Conservation (phyloP, 257 asterid species). For the Coffea canephora region DNA sequence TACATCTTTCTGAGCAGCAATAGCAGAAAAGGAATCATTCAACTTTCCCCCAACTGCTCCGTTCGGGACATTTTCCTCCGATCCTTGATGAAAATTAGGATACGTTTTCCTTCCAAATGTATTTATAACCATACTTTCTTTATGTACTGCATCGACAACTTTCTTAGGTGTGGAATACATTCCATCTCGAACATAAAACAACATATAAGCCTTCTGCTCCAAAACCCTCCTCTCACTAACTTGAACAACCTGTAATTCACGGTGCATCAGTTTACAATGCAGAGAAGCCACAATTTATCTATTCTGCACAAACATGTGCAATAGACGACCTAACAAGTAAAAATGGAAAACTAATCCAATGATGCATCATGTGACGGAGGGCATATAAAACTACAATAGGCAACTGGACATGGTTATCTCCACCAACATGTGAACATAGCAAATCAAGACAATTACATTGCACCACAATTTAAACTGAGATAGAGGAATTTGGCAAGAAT, state of each 20-base stretch:
- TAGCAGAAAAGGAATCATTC: conserved; percentile 27
- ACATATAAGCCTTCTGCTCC: conserved; percentile 94
- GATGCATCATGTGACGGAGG: conserved; percentile 2
- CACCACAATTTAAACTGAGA: not conserved
- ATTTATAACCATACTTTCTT: conserved; percentile 42
- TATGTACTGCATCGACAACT: conserved; percentile 37
- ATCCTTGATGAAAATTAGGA: conserved; percentile 37
- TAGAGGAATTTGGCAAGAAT: not conserved
- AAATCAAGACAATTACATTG: not conserved
- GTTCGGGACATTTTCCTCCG: conserved; percentile 35
- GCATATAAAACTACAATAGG: too few relatives aligned
- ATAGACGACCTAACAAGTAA: not conserved
- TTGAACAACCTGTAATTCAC: conserved; percentile 66
- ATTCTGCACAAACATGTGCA: not conserved
- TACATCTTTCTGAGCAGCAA: conserved; percentile 34
- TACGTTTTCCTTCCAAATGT: conserved; percentile 40
- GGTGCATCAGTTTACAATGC: conserved; percentile 5
- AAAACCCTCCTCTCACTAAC: conserved; percentile 77
- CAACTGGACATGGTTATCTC: not conserved
- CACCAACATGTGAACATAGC: not conserved
- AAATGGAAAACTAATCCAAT: not conserved
- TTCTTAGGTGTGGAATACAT: conserved; percentile 41
- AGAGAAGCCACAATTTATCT: not conserved
- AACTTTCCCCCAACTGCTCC: conserved; percentile 35
- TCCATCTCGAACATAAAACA: conserved; percentile 85